These are phyloP conservation scores for Dipteronia dyeriana DNA, from an alignment of 345 rosid genomes.

Conservation along the genomic window DNA sequence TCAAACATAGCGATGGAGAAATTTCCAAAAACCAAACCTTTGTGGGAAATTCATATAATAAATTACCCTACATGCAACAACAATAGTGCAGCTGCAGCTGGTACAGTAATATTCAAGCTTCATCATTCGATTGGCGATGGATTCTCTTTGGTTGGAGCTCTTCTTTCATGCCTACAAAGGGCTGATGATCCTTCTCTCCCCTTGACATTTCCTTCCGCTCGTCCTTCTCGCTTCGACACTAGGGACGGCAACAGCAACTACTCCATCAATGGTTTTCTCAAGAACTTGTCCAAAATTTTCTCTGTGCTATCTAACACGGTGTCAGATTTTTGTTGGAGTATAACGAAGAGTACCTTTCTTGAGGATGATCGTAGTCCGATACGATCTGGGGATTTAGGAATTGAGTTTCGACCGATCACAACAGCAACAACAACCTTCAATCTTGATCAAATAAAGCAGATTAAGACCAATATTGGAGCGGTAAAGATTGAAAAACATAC, in stretches of 20 bases:
- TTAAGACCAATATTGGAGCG: constrained; percentile 40
- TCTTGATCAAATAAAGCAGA: constrained; percentile 37
- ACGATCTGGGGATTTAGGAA: constrained; percentile 34
- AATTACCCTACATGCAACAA: constrained; percentile 39
- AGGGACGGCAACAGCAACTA: no score
- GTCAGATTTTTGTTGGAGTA: constrained; percentile 40
- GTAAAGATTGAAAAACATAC: no score
- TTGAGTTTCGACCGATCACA: constrained; percentile 32
- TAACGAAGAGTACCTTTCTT: constrained; percentile 35
- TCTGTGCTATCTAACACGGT: constrained; percentile 23
- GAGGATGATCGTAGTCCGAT: constrained; percentile 41
- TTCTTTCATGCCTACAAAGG: constrained; percentile 51
- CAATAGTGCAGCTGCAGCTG: constrained; percentile 39
- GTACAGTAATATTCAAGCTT: constrained; percentile 39
- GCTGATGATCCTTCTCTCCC: constrained; percentile 54
- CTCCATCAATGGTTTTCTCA: background rate
- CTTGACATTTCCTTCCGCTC: constrained; percentile 36
- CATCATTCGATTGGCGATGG: constrained; percentile 66
- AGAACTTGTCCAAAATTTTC: constrained; percentile 1
- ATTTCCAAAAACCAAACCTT: constrained; percentile 35
- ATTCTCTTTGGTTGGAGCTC: constrained; percentile 49
- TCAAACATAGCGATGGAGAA: constrained; percentile 28
- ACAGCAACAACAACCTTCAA: constrained; percentile 33
- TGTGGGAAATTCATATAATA: constrained; percentile 57
- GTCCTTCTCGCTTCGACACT: background rate